phyloP scores from a whole-genome alignment of 139 green algal species.

The Closterium sp. region DNA sequence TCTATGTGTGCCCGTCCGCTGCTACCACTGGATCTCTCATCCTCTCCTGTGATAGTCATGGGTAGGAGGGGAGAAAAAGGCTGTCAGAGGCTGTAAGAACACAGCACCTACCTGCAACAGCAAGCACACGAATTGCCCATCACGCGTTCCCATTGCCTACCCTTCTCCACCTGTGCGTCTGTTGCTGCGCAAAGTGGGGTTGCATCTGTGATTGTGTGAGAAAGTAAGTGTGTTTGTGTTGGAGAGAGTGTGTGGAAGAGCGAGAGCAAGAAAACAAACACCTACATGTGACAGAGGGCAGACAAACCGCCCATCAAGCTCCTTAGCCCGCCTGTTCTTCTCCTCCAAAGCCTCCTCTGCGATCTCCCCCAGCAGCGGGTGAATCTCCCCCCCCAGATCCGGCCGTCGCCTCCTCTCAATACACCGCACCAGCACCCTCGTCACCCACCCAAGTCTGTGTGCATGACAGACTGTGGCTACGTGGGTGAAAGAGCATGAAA shows the following conservation, averaged over 20 bases:
- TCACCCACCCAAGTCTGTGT: too few relatives aligned
- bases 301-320: background rate
- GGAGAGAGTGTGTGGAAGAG: too few relatives aligned
- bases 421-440: background rate
- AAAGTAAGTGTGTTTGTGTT: too few relatives aligned
- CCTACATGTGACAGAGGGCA: background rate
- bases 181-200: too few relatives aligned
- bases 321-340: background rate
- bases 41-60: too few relatives aligned
- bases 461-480: too few relatives aligned
- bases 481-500: too few relatives aligned
- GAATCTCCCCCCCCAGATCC: background rate
- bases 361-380: background rate
- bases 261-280: background rate
- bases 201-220: too few relatives aligned
- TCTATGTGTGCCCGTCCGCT: too few relatives aligned
- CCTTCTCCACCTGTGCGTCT: too few relatives aligned
- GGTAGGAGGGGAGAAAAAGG: too few relatives aligned
- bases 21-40: background rate
- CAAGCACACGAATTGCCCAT: background rate
- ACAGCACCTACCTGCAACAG: background rate
- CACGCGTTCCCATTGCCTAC: background rate
- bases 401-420: background rate
- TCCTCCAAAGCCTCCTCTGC: background rate
- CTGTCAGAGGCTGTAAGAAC: too few relatives aligned